Conservation (phyloP, 1,284 basidiomycete genomes). For the Cystobasidium slooffiae region DNA sequence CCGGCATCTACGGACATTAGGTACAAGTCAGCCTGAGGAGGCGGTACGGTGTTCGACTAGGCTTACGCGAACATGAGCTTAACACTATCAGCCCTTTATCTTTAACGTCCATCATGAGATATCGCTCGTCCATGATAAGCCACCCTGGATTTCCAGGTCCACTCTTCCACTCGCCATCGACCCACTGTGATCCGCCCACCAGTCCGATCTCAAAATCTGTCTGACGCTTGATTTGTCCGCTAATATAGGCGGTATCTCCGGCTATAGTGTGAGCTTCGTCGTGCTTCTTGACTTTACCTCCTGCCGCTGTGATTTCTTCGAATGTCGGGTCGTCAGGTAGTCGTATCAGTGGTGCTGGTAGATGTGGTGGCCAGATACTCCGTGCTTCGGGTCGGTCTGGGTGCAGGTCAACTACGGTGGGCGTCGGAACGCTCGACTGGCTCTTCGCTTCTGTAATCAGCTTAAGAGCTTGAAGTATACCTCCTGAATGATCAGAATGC, state of each 20-base stretch:
- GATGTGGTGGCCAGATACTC: constrained; percentile 69
- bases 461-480: constrained; percentile 66
- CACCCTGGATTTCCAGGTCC: constrained; percentile 53
- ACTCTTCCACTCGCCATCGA: constrained; percentile 56
- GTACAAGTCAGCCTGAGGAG: neutral
- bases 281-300: constrained; percentile 66
- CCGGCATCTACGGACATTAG: constrained; percentile 78
- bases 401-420: constrained; percentile 71
- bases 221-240: constrained; percentile 75
- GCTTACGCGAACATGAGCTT: constrained; percentile 64
- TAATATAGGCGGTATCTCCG: constrained; percentile 68
- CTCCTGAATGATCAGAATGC: constrained; percentile 78
- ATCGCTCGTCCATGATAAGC: constrained; percentile 80
- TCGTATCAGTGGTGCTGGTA: constrained; percentile 65
- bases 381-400: constrained; percentile 73
- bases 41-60: constrained; percentile 1
- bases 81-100: constrained; percentile 80
- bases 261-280: constrained; percentile 69
- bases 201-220: constrained; percentile 71
- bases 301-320: constrained; percentile 65
- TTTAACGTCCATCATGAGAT: constrained; percentile 72
- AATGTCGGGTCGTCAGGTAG: constrained; percentile 73
- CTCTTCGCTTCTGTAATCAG: constrained; percentile 56
- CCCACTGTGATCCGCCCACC: constrained; percentile 70
- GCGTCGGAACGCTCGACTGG: constrained; percentile 46